A percentile compares a stretch with the other conserved stretches of the same genome.
These are phyloP conservation scores for Lupinus albus DNA, from an alignment of 306 rosid species.

Conservation along the genomic window DNA sequence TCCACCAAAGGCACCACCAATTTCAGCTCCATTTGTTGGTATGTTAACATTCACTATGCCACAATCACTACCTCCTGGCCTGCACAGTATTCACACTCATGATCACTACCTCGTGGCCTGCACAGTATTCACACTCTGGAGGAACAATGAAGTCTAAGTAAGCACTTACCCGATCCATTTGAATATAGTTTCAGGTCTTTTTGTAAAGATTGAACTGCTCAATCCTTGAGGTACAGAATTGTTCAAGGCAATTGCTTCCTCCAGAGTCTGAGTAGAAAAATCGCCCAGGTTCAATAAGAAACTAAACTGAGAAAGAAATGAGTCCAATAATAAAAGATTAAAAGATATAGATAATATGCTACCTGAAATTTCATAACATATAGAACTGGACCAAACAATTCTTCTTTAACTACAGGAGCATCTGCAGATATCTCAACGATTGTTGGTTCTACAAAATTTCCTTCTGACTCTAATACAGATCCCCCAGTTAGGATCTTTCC, in stretches of 20 bases:
- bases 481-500: slow-evolving; percentile 89
- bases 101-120: slow-evolving; percentile 92
- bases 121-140: slow-evolving; percentile 32
- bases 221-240: slow-evolving; percentile 99
- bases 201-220: slow-evolving; percentile 92
- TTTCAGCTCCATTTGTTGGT: slow-evolving; percentile 98
- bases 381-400: slow-evolving; percentile 90
- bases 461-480: slow-evolving; percentile 69
- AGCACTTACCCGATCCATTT: slow-evolving; percentile 86
- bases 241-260: slow-evolving; percentile 89
- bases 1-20: slow-evolving; percentile 98
- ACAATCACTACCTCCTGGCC: slow-evolving; percentile 95
- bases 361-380: slow-evolving; percentile 93
- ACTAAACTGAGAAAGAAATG: slow-evolving; percentile 21
- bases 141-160: background rate
- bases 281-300: slow-evolving; percentile 1
- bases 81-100: slow-evolving; percentile 45
- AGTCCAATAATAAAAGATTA: slow-evolving; percentile 3
- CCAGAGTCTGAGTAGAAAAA: slow-evolving; percentile 58
- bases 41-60: slow-evolving; percentile 95
- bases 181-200: slow-evolving; percentile 72
- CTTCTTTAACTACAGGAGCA: slow-evolving; percentile 88
- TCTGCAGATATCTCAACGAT: slow-evolving; percentile 87
- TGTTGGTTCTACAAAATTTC: slow-evolving; percentile 90
- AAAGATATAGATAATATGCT: slow-evolving; percentile 21